Base-by-base conservation (phyloP, 2,329 filamentous ascomycete species). In the Xylariomycetidae sp. region DNA sequence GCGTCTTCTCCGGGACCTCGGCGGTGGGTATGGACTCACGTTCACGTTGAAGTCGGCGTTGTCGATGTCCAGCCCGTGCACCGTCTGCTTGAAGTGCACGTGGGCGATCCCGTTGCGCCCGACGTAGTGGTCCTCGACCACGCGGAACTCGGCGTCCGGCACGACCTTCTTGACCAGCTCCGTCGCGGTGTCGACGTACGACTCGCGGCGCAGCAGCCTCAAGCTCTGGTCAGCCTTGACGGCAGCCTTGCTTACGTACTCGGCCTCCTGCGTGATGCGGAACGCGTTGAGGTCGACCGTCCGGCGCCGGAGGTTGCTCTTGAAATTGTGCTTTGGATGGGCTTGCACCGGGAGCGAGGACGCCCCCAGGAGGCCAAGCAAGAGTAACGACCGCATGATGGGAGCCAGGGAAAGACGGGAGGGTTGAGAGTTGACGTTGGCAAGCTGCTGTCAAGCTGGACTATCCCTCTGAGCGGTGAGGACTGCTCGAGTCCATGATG, bases 1-100 rank as follows among this genome's bases (percentile, higher is more conserved):
- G n/a, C n/a, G n/a, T n/a, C n/a, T 31, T 10, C 19, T 6, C 15
- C 28, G 14, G 16, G 17, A 10, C 14, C 2, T 14, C 30, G 25
- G 19, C 25, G 24, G n/a, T 14, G 5, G 13, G 17, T 13, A 4
- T 6, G 6, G n/a, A 59, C 70, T 58, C 44, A 76, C 70, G 41
- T 78, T 78, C 29, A 78, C 70, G 32, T 76, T 76, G 46, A 76
- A 74, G 47, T 75, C 70, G 1, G 68, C 71, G 44, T 78, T 78
- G 44, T 77, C 74, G 38, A 79, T 67, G 39, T 78, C 74, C 16
- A 78, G 50, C 2, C 68, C 74, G 34, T 76, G 69, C 6, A 62
- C 57, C 0, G 72, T 77, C 56, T 79, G 75, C 54, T 71, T 73
- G 49, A 78, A 74, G 51, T 75, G 65, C 42, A 76, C 70, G 45